Conservation (phyloP, 1,284 basidiomycete species). For the Papiliotrema terrestris region DNA sequence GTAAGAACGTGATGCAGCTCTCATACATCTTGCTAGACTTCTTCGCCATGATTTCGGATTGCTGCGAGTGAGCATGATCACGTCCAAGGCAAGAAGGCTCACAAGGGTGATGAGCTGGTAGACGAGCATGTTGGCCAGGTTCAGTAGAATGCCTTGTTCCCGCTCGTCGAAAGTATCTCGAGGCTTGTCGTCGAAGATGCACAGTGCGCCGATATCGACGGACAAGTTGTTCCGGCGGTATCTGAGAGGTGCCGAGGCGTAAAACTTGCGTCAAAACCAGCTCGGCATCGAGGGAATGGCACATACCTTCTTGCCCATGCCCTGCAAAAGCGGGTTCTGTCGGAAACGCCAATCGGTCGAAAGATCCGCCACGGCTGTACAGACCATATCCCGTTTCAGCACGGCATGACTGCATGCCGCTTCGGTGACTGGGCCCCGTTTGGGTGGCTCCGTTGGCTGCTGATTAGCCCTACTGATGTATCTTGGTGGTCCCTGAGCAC, state of each 20-base stretch:
- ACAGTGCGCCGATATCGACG: conserved; percentile 39
- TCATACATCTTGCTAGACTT: conserved; percentile 32
- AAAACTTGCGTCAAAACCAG: conserved; percentile 21
- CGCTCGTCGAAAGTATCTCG: conserved; percentile 28
- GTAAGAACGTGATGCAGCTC: conserved; percentile 38
- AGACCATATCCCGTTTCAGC: conserved; percentile 10
- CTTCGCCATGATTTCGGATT: conserved; percentile 36
- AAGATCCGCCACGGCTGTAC: conserved; percentile 31
- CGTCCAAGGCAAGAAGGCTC: conserved; percentile 8
- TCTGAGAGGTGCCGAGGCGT: conserved; percentile 35
- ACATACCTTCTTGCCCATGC: conserved; percentile 14
- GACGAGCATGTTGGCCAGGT: conserved; percentile 44
- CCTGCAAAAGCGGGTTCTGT: conserved; percentile 18
- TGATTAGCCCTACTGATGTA: neutral
- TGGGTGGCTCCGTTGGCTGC: neutral
- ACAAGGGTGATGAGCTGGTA: conserved; percentile 41
- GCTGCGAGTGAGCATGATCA: conserved; percentile 17
- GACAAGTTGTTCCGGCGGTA: conserved; percentile 20
- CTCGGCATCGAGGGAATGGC: neutral
- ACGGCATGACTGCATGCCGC: conserved; percentile 15
- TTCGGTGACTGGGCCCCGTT: neutral
- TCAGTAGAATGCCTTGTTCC: conserved; percentile 30
- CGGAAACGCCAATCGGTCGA: conserved; percentile 37
- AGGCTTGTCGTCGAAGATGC: conserved; percentile 23
- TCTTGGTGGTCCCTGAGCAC: neutral